These are phyloP conservation scores for Plasmodium gaboni DNA, from an alignment of 169 alveolate genomes.

Conservation along the genomic window DNA sequence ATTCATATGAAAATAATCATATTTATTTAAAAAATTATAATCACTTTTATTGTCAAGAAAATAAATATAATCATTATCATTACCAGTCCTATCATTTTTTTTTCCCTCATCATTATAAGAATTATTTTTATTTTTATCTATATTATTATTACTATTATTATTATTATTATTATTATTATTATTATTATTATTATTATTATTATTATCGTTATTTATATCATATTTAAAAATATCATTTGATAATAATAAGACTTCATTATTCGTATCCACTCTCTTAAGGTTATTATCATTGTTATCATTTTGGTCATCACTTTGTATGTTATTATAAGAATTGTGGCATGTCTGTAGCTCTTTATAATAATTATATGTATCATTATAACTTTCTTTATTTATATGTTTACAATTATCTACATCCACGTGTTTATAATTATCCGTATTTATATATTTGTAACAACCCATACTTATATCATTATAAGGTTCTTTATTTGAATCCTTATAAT, in stretches of 20 bases:
- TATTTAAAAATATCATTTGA: not conserved
- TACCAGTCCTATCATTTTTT: not conserved
- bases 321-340: too few relatives aligned
- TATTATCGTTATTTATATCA: not conserved
- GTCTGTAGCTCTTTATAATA: too few relatives aligned
- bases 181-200: not conserved
- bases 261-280: not conserved
- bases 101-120: not conserved
- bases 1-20: constrained; percentile 25
- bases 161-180: not conserved
- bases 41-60: not conserved
- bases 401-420: too few relatives aligned
- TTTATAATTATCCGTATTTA: too few relatives aligned
- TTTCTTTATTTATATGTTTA: too few relatives aligned
- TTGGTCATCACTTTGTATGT: too few relatives aligned
- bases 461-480: too few relatives aligned
- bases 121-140: not conserved
- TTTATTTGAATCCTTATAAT: too few relatives aligned
- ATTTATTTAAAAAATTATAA: not conserved
- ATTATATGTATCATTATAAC: too few relatives aligned
- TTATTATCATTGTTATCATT: too few relatives aligned
- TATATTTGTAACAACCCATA: too few relatives aligned
- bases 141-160: not conserved
- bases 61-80: not conserved
- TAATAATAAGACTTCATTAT: not conserved